A percentile compares a stretch with the other conserved stretches of the same genome.
Conservation (phyloP, 2,329 filamentous ascomycete species). For the Colletotrichum sp. region DNA sequence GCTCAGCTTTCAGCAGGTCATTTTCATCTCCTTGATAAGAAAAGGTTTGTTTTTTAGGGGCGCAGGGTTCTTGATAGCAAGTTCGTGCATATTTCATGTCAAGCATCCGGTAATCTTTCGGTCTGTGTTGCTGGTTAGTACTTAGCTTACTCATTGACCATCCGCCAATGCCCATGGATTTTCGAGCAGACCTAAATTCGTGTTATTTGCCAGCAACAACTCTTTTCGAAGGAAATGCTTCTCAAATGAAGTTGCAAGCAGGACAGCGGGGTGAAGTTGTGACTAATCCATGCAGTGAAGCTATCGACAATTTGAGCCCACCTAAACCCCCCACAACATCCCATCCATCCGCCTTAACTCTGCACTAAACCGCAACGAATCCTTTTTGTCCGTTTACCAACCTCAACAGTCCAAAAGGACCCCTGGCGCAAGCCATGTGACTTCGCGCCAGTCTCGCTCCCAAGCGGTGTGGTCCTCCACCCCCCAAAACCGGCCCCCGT, state of each 20-base stretch:
- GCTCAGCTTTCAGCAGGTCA: neutral
- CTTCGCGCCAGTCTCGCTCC: slow-evolving; percentile 33
- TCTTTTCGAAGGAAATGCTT: neutral
- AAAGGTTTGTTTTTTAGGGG: no score
- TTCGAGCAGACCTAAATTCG: neutral
- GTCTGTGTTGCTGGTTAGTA: neutral
- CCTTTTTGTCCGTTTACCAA: neutral
- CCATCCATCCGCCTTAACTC: neutral
- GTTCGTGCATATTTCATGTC: neutral
- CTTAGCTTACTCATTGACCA: neutral
- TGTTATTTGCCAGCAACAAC: neutral
- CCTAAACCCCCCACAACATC: neutral
- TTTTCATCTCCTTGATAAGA: neutral
- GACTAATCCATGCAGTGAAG: neutral
- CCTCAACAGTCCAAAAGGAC: neutral
- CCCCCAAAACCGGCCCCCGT: neutral
- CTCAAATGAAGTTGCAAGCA: neutral
- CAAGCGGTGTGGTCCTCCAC: neutral
- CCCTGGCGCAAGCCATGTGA: slow-evolving; percentile 28
- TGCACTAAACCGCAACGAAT: neutral
- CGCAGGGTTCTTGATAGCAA: no score
- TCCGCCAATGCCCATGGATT: neutral
- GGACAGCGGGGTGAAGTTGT: neutral
- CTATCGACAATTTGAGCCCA: neutral
- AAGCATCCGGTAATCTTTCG: neutral